A percentile compares a stretch with the other conserved stretches of the same genome.
phyloP scores from a whole-genome alignment of 2,329 filamentous ascomycete genomes.

The Fusarium illudens region DNA sequence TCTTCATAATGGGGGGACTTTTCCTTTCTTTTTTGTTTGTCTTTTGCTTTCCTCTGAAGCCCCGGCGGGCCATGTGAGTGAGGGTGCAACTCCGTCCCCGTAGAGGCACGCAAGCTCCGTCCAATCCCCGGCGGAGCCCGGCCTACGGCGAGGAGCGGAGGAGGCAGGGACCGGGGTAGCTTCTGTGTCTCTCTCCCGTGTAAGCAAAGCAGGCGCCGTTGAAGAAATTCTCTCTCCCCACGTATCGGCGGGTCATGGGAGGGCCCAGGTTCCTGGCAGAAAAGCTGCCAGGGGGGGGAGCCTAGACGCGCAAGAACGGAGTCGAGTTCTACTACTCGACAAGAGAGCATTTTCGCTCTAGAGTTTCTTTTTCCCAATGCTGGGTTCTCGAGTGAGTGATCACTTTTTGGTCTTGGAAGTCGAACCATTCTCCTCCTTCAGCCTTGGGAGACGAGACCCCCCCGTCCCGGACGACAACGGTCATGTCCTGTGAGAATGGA shows the following conservation, averaged over 20 bases:
- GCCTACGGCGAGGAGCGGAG: conserved; percentile 29
- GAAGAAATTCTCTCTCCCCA: conserved; percentile 19
- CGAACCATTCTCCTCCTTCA: conserved; percentile 32
- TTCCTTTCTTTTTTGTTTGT: background rate
- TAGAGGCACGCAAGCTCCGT: background rate
- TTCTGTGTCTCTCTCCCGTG: background rate
- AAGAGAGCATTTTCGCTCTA: conserved; percentile 2
- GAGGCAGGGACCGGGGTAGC: conserved; percentile 19
- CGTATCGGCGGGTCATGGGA: conserved; percentile 10
- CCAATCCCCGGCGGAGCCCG: conserved; percentile 14
- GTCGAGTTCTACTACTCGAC: background rate
- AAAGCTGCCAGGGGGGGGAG: conserved; percentile 1
- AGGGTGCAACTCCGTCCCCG: conserved; percentile 3
- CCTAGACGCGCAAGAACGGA: conserved; percentile 26
- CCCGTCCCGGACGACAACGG: conserved; percentile 18
- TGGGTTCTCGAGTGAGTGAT: conserved; percentile 26
- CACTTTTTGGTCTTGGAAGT: conserved; percentile 32
- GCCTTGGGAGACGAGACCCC: conserved; percentile 18
- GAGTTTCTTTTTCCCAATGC: conserved; percentile 15
- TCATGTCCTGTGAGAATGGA: background rate
- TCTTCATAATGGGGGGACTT: background rate
- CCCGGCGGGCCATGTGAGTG: conserved; percentile 27
- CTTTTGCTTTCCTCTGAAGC: background rate
- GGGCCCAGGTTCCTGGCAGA: conserved; percentile 22
- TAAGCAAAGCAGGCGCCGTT: background rate